Evolutionary conservation across 202 grass and related monocot genomes (phyloP).

Genomic region (Sporobolus alterniflorus): DNA sequence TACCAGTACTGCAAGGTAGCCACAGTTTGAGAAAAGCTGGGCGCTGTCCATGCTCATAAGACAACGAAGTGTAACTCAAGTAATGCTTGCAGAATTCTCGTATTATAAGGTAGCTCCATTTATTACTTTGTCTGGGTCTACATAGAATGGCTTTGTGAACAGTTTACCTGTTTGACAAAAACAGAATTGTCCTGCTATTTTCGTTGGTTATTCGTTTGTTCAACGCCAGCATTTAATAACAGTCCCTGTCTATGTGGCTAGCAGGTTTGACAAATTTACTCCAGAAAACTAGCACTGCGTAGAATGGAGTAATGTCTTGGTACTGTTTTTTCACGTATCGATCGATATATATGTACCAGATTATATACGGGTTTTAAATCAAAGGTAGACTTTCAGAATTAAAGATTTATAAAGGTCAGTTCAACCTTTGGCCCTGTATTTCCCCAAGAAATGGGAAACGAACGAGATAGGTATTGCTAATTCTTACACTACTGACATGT

Average conservation of each 20-base stretch:
- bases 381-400: not conserved
- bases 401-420: conserved; percentile 48
- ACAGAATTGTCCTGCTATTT: conserved; percentile 9
- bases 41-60: conserved; percentile 33
- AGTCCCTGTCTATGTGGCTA: conserved; percentile 21
- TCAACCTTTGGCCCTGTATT: conserved; percentile 39
- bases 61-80: conserved; percentile 32
- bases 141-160: conserved; percentile 27
- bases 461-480: conserved; percentile 26
- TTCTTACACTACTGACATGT: not conserved
- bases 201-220: conserved; percentile 29
- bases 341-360: not conserved
- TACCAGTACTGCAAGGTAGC: conserved; percentile 17
- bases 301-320: not conserved
- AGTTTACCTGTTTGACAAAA: conserved; percentile 52
- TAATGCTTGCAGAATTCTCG: conserved; percentile 13
- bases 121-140: conserved; percentile 36
- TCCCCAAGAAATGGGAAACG: conserved; percentile 43
- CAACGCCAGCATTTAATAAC: conserved; percentile 38
- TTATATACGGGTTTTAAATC: conserved; percentile 9
- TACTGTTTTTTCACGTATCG: not conserved
- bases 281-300: not conserved
- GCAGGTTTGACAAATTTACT: conserved; percentile 39
- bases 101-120: not conserved
- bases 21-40: conserved; percentile 39